Evolutionary conservation across 805 yeast genomes (phyloP), one percentile per base, ranked within the genome.

Genomic region (Candida cerambycidarum): DNA sequence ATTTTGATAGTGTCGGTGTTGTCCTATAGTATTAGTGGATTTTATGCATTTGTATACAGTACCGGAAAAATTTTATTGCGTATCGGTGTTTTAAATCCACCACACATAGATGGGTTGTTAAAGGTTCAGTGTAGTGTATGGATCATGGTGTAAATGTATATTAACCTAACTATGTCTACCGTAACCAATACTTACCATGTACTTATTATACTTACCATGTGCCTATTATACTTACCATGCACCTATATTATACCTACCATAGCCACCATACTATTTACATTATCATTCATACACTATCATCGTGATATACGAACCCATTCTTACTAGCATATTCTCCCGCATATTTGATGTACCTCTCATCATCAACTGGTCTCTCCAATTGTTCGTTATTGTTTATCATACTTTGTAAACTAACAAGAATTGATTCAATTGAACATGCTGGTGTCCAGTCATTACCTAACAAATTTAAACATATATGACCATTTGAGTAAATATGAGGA

Each of bases 401-500:
- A 29, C 85, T 78, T 52, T 85, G 89, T 15, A 84, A 58, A 11
- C 89, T 81, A 17, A 85, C 43, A 9, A 75, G 57, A 0, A 78
- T 59, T 1, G 76, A 63, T 30, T 71, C 71, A 1, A 80, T 58
- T 0, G 76, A 67, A 46, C 80, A 79, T 0, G 80, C 82, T 0
- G 88, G 86, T 0, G 85, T 70, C 88, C 88, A 82, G 32, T 75
- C 83, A 14, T 71, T 72, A 2, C 85, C 88, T 28, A 84, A 61
- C 1, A 85, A 61, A 53, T 84, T 79, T 15, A 84, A 63, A 55
- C 92, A 84, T n/a, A 84, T 84, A 53, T 85, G 90, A 1, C 90
- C 92, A 53, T 85, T 85, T 24, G 83, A 74, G 54, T 84, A 84
- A 2, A 84, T 70, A 54, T 84, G 92, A 0, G 92, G 92, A 54